A percentile compares a stretch with the other conserved stretches of the same genome.
These are phyloP conservation scores for Thalassiosira profunda DNA, from an alignment of 108 stramenopile genomes.

Conservation along the genomic window DNA sequence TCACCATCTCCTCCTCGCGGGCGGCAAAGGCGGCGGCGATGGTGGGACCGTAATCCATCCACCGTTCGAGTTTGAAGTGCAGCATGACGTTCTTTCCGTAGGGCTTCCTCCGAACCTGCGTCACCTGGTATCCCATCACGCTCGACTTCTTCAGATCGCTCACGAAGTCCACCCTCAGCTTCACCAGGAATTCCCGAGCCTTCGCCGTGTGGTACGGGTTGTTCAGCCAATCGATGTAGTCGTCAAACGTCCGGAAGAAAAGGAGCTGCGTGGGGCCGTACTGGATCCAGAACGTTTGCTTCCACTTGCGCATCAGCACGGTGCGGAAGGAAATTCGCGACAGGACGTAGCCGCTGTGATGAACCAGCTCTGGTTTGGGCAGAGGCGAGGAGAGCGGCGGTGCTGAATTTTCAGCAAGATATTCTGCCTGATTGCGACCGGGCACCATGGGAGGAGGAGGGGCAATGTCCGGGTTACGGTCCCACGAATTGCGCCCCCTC, in stretches of 20 bases:
- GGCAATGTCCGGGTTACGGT: constrained; percentile 34
- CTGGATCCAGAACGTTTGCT: constrained; percentile 91
- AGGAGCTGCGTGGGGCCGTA: constrained; percentile 83
- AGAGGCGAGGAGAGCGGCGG: constrained; percentile 62
- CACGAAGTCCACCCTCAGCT: constrained; percentile 90
- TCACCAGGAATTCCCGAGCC: constrained; percentile 85
- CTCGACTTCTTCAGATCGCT: constrained; percentile 87
- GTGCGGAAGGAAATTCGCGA: constrained; percentile 90
- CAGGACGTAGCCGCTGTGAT: constrained; percentile 79
- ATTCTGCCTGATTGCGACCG: constrained; percentile 36
- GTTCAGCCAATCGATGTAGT: constrained; percentile 91
- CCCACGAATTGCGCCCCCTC: neutral
- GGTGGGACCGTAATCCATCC: constrained; percentile 95
- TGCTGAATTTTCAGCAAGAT: constrained; percentile 52
- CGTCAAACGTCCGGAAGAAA: constrained; percentile 73
- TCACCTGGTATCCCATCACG: constrained; percentile 90
- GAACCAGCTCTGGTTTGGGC: constrained; percentile 70
- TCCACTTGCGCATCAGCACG: constrained; percentile 92
- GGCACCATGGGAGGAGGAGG: constrained; percentile 46
- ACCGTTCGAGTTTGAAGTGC: constrained; percentile 93
- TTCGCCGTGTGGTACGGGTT: constrained; percentile 85
- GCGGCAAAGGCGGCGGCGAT: constrained; percentile 94
- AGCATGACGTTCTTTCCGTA: constrained; percentile 83
- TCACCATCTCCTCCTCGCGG: constrained; percentile 55
- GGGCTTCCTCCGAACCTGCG: constrained; percentile 79